A percentile compares a stretch with the other conserved stretches of the same genome.
phyloP scores from a whole-genome alignment of 495 filamentous ascomycete genomes.

The Penicillium desertorum region DNA sequence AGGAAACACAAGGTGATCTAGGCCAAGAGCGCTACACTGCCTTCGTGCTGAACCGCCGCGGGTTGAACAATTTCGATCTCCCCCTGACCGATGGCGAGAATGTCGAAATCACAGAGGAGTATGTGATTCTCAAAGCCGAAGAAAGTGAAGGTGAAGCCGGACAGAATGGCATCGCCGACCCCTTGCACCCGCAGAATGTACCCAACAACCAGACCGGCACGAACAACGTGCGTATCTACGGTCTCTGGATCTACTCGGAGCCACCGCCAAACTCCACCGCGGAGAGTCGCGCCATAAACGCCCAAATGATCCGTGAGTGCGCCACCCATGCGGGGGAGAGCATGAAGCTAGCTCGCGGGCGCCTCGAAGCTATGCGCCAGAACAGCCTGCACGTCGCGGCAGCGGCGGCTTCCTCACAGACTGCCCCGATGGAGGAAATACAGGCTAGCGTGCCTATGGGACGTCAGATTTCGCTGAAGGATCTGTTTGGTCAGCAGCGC shows the following conservation, averaged over 20 bases:
- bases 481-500: constrained; percentile 57
- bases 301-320: constrained; percentile 54
- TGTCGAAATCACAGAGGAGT: constrained; percentile 61
- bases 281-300: constrained; percentile 49
- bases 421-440: constrained; percentile 34
- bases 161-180: constrained; percentile 20
- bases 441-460: constrained; percentile 50
- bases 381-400: constrained; percentile 40
- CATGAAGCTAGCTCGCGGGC: constrained; percentile 43
- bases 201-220: constrained; percentile 13
- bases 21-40: constrained; percentile 56
- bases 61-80: constrained; percentile 58
- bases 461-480: constrained; percentile 52
- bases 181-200: constrained; percentile 16
- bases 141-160: constrained; percentile 17
- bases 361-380: constrained; percentile 41
- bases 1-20: constrained; percentile 45
- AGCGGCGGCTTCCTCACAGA: constrained; percentile 29
- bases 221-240: constrained; percentile 46
- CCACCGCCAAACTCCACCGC: constrained; percentile 54
- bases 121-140: constrained; percentile 56
- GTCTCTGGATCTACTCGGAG: constrained; percentile 66
- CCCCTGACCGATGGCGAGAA: constrained; percentile 52
- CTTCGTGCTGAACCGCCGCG: constrained; percentile 61
- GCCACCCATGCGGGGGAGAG: constrained; percentile 51